phyloP scores from a whole-genome alignment of 345 rosid species.

The Cardamine occulta region DNA sequence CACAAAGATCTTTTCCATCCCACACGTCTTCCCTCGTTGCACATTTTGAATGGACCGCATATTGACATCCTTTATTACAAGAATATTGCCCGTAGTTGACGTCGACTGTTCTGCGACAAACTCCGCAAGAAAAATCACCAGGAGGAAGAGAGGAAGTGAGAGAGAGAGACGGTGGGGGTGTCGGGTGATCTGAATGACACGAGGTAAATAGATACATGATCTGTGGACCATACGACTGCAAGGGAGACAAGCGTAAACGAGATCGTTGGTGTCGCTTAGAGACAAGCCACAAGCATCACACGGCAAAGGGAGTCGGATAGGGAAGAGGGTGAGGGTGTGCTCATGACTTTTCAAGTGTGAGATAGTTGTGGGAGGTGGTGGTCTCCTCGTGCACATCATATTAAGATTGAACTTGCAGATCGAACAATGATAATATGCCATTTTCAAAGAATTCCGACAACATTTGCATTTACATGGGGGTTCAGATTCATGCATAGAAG shows the following conservation, averaged over 20 bases:
- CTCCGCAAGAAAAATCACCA: not conserved
- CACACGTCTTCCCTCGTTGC: not conserved
- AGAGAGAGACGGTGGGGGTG: no score
- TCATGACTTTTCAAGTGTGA: not conserved
- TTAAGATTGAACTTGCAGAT: not conserved
- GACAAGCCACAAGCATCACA: not conserved
- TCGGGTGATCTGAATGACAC: no score
- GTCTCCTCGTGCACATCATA: fast-evolving
- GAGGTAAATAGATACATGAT: no score
- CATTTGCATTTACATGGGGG: not conserved
- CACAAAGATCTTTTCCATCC: constrained; percentile 13
- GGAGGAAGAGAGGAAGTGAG: no score
- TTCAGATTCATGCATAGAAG: no score
- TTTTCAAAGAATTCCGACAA: not conserved
- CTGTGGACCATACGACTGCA: not conserved
- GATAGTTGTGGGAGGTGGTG: not conserved
- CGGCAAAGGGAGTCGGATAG: not conserved
- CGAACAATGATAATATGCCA: no score
- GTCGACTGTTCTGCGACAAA: not conserved
- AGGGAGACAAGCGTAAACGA: not conserved
- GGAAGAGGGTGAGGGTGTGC: not conserved
- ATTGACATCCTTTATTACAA: not conserved
- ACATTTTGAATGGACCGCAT: not conserved
- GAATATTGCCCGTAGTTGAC: not conserved
- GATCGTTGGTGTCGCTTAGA: not conserved